These are phyloP conservation scores for Macadamia integrifolia DNA, from an alignment of 164 flowering plant genomes.

Conservation along the genomic window DNA sequence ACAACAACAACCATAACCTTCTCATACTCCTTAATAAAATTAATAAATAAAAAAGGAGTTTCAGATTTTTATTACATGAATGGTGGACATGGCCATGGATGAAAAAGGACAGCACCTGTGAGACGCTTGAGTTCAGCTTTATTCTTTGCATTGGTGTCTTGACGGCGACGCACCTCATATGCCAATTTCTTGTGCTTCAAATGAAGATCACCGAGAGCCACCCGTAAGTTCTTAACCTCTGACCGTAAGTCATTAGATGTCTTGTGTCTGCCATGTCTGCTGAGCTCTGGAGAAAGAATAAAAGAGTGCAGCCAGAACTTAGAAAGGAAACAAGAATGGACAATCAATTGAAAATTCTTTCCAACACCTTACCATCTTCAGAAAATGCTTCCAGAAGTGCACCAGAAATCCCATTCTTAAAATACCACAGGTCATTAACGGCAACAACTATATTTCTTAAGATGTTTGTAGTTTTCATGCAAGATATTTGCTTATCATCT, in stretches of 20 bases:
- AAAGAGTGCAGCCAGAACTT: slow-evolving; percentile 7
- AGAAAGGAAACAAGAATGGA: slow-evolving; percentile 4
- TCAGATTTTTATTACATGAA: background rate
- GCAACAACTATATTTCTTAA: slow-evolving; percentile 45
- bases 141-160: slow-evolving; percentile 56
- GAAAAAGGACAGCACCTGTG: slow-evolving; percentile 43
- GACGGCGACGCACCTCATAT: slow-evolving; percentile 42
- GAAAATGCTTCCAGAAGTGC: slow-evolving; percentile 34
- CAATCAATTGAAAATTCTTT: background rate
- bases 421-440: slow-evolving; percentile 43
- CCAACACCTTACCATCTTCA: slow-evolving; percentile 44
- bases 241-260: slow-evolving; percentile 32
- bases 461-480: slow-evolving; percentile 29
- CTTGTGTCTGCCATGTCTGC: slow-evolving; percentile 31
- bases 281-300: slow-evolving; percentile 35
- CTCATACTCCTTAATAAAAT: too few species aligned
- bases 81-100: background rate
- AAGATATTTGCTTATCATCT: slow-evolving; percentile 24
- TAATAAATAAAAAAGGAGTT: background rate
- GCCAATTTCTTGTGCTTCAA: slow-evolving; percentile 55
- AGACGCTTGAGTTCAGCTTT: slow-evolving; percentile 59
- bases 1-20: too few species aligned
- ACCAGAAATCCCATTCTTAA: slow-evolving; percentile 40
- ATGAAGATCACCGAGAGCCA: slow-evolving; percentile 51
- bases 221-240: slow-evolving; percentile 56